Evolutionary conservation across 305 asterid genomes (phyloP).

Genomic region (Withania somnifera): DNA sequence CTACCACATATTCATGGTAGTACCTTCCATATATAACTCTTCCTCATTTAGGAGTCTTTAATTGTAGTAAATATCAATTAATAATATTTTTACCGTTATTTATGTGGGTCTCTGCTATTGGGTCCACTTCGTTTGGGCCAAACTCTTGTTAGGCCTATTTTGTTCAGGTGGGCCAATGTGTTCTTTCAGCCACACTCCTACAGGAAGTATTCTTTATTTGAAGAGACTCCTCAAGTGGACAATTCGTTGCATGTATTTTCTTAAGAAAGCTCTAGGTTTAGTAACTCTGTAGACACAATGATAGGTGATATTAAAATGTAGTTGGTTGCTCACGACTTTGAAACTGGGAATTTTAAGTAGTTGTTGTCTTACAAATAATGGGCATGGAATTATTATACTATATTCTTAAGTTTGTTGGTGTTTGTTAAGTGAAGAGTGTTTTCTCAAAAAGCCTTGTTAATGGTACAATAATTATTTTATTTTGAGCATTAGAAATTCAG

Average conservation of each 20-base stretch:
- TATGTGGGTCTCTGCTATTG: no score
- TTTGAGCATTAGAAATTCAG: background rate
- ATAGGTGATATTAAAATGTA: background rate
- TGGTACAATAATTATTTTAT: background rate
- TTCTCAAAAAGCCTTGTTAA: background rate
- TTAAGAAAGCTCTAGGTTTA: background rate
- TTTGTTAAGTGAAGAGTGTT: background rate
- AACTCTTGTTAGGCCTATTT: no score
- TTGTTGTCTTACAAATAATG: background rate
- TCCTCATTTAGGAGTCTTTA: no score
- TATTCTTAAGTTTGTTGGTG: background rate
- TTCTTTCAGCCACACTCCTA: no score
- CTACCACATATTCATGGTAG: no score
- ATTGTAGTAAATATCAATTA: no score
- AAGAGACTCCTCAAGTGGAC: background rate
- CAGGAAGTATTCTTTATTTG: background rate
- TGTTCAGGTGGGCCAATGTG: no score
- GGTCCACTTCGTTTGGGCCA: no score
- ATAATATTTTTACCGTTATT: no score
- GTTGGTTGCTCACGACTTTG: background rate
- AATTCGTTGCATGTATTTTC: background rate
- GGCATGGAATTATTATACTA: background rate
- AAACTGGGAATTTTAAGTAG: background rate
- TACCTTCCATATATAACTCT: no score
- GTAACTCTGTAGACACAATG: background rate